Evolutionary conservation across 1,284 basidiomycete genomes (phyloP).

Genomic region (Apiotrichum mycotoxinovorans): DNA sequence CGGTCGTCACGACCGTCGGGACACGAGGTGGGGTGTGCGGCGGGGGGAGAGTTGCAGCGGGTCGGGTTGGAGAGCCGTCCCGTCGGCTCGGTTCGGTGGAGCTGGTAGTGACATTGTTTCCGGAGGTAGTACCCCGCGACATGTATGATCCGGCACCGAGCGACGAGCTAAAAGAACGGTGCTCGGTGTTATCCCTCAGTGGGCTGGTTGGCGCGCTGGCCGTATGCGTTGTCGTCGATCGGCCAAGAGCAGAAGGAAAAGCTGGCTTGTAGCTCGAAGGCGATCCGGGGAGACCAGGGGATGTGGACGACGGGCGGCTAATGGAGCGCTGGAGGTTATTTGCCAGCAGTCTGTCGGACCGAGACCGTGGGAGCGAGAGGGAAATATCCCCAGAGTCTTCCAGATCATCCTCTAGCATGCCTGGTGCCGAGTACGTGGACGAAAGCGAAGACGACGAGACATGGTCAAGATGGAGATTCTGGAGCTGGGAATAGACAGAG

Average conservation of each 20-base stretch:
- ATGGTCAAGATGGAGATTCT: neutral
- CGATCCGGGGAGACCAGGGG: neutral
- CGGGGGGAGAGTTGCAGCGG: neutral
- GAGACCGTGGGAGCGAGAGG: slow-evolving; percentile 6
- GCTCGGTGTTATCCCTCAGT: neutral
- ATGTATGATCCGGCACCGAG: neutral
- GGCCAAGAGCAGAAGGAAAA: neutral
- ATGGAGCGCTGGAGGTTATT: neutral
- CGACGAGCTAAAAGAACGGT: neutral
- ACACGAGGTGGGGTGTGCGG: neutral
- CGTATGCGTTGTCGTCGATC: neutral
- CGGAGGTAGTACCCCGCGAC: too few species aligned
- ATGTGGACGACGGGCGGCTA: neutral
- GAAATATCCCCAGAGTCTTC: slow-evolving; percentile 11
- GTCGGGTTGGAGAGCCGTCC: too few species aligned
- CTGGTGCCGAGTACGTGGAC: neutral
- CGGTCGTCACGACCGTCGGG: neutral
- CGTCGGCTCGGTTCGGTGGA: too few species aligned
- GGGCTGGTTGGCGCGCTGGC: neutral
- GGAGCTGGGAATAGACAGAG: neutral
- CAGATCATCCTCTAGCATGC: slow-evolving; percentile 1
- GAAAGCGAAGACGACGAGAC: neutral
- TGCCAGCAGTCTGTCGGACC: neutral
- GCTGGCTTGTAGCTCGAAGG: neutral
- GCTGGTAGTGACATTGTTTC: too few species aligned